These are phyloP conservation scores for Spinellus fusiger DNA, from an alignment of 192 early-diverging fungal species.

Conservation along the genomic window DNA sequence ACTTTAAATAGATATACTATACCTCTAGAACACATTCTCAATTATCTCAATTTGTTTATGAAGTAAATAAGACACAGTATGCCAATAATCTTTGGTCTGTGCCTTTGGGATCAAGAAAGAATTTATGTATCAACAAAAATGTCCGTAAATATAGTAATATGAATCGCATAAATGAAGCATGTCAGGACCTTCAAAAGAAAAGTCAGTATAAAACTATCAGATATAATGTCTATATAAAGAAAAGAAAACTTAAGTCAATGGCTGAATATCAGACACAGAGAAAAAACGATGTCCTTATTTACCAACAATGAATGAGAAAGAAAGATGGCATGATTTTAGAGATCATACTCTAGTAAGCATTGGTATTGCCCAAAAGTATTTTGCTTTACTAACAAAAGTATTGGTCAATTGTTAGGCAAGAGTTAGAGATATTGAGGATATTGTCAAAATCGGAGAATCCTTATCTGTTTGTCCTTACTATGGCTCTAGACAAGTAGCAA, in stretches of 20 bases:
- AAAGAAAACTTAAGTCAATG: not conserved
- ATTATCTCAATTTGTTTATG: slow-evolving; percentile 80
- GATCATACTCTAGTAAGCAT: slow-evolving; percentile 38
- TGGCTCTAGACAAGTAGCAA: slow-evolving; percentile 57
- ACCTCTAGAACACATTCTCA: slow-evolving; percentile 88
- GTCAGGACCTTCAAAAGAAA: slow-evolving; percentile 76
- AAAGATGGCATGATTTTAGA: slow-evolving; percentile 50
- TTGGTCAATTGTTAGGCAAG: slow-evolving; percentile 17
- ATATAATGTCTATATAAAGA: not conserved
- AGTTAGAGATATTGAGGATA: slow-evolving; percentile 82
- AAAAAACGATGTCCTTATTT: slow-evolving; percentile 45
- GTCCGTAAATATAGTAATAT: slow-evolving; percentile 49
- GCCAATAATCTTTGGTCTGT: slow-evolving; percentile 50
- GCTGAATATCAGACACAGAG: slow-evolving; percentile 8
- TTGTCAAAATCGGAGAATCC: slow-evolving; percentile 56
- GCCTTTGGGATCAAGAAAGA: slow-evolving; percentile 75
- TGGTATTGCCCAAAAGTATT: slow-evolving; percentile 10
- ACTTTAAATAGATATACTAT: slow-evolving; percentile 55
- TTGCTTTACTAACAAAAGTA: not conserved
- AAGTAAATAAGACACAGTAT: slow-evolving; percentile 77
- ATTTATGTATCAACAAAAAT: slow-evolving; percentile 75
- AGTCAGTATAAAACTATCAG: slow-evolving; percentile 17
- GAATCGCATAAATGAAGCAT: slow-evolving; percentile 69
- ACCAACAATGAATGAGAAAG: slow-evolving; percentile 33
- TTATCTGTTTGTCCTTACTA: slow-evolving; percentile 77